Evolutionary conservation across 2,329 filamentous ascomycete genomes (phyloP).

Genomic region (Plectosphaerella cucumerina): DNA sequence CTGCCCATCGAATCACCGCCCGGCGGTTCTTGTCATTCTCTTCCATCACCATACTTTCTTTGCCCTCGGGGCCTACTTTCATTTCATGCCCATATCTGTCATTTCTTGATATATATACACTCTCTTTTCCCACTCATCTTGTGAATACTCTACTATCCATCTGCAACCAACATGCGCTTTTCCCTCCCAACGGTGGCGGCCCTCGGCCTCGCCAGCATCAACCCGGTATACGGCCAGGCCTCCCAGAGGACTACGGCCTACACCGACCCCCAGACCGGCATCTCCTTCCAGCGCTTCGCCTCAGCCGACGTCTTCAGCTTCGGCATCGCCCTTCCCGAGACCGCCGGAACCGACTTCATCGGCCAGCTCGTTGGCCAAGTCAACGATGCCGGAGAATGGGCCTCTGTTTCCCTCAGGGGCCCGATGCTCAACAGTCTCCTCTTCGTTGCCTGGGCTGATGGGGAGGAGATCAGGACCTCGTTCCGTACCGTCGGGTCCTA

Average conservation of each 20-base stretch:
- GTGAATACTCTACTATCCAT: no score
- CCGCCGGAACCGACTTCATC: slow-evolving; percentile 46
- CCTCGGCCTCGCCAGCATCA: slow-evolving; percentile 1
- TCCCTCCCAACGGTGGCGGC: slow-evolving; percentile 7
- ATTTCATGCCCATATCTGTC: no score
- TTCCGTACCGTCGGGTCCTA: slow-evolving; percentile 32
- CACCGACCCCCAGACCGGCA: slow-evolving; percentile 38
- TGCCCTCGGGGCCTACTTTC: no score
- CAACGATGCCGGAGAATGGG: slow-evolving; percentile 39
- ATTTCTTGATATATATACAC: no score
- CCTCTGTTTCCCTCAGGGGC: slow-evolving; percentile 40
- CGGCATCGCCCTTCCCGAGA: slow-evolving; percentile 46
- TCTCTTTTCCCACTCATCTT: no score
- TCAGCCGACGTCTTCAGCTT: slow-evolving; percentile 31
- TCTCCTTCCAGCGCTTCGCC: slow-evolving; percentile 34
- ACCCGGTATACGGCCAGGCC: neutral
- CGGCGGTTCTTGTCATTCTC: no score
- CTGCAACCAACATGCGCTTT: slow-evolving; percentile 13
- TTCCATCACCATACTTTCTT: no score
- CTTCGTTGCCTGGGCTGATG: slow-evolving; percentile 44
- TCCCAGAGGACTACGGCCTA: slow-evolving; percentile 21
- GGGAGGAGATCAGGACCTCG: slow-evolving; percentile 29
- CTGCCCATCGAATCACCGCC: no score
- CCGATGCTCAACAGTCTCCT: slow-evolving; percentile 44
- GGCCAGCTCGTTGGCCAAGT: slow-evolving; percentile 43